These are phyloP conservation scores for Tetrahymena elliotti DNA, from an alignment of 73 alveolate species.

Conservation along the genomic window DNA sequence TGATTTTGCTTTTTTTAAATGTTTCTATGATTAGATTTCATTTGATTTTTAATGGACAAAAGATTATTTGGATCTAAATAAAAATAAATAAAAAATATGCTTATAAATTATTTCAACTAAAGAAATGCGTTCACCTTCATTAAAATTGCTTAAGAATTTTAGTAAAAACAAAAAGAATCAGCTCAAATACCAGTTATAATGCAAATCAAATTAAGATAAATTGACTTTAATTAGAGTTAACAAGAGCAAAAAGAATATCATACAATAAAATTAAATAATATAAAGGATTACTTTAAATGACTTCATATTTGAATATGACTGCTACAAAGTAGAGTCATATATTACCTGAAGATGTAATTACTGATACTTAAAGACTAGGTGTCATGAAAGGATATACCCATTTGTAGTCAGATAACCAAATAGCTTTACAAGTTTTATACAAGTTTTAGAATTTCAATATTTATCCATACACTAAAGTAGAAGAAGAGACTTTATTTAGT, in stretches of 20 bases:
- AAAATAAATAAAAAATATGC: not conserved
- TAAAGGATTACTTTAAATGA: not conserved
- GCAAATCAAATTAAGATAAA: not conserved
- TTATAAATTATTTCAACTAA: not conserved
- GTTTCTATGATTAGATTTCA: not conserved
- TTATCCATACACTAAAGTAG: not conserved
- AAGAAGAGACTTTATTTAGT: not conserved
- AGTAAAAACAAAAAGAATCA: not conserved
- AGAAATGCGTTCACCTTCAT: not conserved
- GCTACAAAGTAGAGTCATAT: not conserved
- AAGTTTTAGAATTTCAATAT: not conserved
- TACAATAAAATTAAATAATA: not conserved
- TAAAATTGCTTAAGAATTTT: not conserved
- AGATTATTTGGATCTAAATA: not conserved
- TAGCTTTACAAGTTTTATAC: not conserved
- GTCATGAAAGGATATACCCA: not conserved
- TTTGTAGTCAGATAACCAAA: not conserved
- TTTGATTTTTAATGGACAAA: not conserved
- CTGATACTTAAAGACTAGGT: not conserved
- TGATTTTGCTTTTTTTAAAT: not conserved
- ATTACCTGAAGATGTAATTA: not conserved
- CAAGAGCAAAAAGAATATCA: not conserved
- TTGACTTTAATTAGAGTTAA: not conserved
- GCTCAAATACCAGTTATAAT: not conserved
- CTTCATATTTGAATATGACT: not conserved